Percentiles rank a stretch among this genome's conserved stretches.
phyloP scores from a whole-genome alignment of 2,329 filamentous ascomycete species.

The Emydomyces testavorans region DNA sequence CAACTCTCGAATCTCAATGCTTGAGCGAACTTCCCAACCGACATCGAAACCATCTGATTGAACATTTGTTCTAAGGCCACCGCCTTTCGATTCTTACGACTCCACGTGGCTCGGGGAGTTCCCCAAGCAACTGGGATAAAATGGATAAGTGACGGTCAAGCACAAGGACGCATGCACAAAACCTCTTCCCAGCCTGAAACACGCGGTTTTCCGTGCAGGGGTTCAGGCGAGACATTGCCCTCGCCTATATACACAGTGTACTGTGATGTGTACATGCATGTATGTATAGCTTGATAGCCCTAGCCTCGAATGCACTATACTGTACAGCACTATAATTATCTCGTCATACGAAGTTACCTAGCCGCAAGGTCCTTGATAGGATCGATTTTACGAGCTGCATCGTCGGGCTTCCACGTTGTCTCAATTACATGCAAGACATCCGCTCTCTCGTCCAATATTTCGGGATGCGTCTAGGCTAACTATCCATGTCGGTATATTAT shows the following conservation, averaged over 20 bases:
- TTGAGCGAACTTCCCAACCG: background rate
- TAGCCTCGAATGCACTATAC: no score
- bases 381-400: background rate
- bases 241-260: background rate
- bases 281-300: no score
- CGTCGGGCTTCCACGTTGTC: slow-evolving; percentile 8
- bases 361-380: no score
- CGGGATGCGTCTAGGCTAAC: background rate
- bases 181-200: slow-evolving; percentile 3
- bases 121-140: background rate
- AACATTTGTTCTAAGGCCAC: background rate
- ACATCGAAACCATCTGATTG: background rate
- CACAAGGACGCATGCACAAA: background rate
- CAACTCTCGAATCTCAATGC: background rate
- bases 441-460: background rate
- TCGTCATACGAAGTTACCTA: no score
- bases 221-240: background rate
- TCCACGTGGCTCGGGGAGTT: background rate
- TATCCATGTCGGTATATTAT: slow-evolving; percentile 1
- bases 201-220: background rate
- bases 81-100: background rate
- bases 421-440: slow-evolving; percentile 2
- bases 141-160: background rate
- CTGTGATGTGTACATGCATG: no score
- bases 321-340: no score